Percentiles rank a stretch among this genome's conserved stretches.
These are phyloP conservation scores for Gomphus bonarii DNA, from an alignment of 1,284 basidiomycete species.

Conservation along the genomic window DNA sequence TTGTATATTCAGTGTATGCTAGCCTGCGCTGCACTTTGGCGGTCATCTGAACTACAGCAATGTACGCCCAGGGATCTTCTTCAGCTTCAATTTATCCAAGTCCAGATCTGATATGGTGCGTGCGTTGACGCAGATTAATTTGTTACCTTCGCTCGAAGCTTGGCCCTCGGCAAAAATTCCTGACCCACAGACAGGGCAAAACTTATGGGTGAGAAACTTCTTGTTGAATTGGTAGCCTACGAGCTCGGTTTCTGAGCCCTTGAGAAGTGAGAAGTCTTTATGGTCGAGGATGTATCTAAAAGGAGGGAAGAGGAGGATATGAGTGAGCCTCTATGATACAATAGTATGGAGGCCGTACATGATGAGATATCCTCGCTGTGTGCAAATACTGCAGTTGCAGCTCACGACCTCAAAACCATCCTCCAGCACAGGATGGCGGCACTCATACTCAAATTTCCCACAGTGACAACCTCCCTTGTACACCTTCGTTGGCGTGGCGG, in stretches of 20 bases:
- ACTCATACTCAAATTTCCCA: slow-evolving; percentile 12
- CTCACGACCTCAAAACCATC: slow-evolving; percentile 6
- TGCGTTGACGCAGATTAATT: not conserved
- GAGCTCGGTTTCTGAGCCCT: not conserved
- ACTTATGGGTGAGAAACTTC: not conserved
- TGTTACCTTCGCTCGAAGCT: not conserved
- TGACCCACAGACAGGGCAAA: not conserved
- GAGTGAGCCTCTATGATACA: not conserved
- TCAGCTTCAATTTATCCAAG: not conserved
- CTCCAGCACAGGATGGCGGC: slow-evolving; percentile 12
- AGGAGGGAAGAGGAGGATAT: not conserved
- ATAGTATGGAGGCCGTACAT: slow-evolving; percentile 1
- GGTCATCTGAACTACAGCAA: not conserved
- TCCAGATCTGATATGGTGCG: not conserved
- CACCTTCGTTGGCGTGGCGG: not conserved
- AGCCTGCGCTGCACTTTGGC: not conserved
- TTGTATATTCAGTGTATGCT: not conserved
- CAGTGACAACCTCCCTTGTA: slow-evolving; percentile 15
- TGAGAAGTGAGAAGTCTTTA: not conserved
- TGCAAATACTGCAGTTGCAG: slow-evolving; percentile 14
- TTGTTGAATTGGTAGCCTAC: not conserved
- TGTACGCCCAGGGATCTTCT: not conserved
- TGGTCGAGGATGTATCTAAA: not conserved
- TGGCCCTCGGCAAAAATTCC: not conserved
- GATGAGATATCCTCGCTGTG: slow-evolving; percentile 4